Percentiles rank a stretch among this genome's conserved stretches.
These are phyloP conservation scores for Letharia lupina DNA, from an alignment of 495 filamentous ascomycete species.

Conservation along the genomic window DNA sequence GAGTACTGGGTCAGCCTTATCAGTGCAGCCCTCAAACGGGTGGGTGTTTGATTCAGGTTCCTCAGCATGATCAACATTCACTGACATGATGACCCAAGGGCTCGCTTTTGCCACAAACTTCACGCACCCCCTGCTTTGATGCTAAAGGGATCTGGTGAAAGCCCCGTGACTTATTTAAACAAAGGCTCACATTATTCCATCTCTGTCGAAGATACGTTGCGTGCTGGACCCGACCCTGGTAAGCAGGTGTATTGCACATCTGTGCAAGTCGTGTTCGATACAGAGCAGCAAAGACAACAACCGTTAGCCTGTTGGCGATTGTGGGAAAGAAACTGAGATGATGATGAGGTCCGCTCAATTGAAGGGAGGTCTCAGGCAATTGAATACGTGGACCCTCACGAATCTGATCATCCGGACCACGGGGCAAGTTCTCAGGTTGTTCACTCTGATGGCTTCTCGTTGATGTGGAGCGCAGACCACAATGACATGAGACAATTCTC, in stretches of 20 bases:
- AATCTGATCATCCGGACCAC: background rate
- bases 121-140: background rate
- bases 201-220: background rate
- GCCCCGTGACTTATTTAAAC: background rate
- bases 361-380: background rate
- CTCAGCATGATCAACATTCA: background rate
- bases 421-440: background rate
- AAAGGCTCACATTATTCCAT: background rate
- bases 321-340: background rate
- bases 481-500: background rate
- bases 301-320: background rate
- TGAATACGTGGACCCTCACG: background rate
- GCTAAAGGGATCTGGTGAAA: background rate
- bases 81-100: background rate
- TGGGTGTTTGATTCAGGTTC: background rate
- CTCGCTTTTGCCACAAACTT: background rate
- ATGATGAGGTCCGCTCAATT: background rate
- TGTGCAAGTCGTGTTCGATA: background rate
- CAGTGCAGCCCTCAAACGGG: background rate
- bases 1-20: background rate
- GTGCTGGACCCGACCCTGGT: background rate
- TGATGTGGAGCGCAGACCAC: constrained; percentile 1
- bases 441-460: background rate
- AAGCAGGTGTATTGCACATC: background rate
- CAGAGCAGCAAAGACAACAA: background rate